These are phyloP conservation scores for Malassezia dermatis DNA, from an alignment of 1,284 basidiomycete species.

Conservation along the genomic window DNA sequence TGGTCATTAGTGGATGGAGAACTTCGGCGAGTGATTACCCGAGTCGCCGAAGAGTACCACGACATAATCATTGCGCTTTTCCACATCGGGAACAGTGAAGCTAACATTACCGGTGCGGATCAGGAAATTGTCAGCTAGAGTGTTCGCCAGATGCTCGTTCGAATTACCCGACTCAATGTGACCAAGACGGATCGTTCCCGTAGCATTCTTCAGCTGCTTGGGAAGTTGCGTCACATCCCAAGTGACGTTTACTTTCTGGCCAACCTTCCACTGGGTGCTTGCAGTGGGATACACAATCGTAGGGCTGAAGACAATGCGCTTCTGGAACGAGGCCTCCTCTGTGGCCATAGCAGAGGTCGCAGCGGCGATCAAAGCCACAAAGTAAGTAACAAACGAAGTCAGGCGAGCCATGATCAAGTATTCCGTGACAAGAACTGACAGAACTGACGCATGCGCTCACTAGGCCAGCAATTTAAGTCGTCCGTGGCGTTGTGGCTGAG, in stretches of 20 bases:
- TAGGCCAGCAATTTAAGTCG: neutral
- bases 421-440: neutral
- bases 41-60: conserved; percentile 29
- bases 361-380: conserved; percentile 4
- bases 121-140: conserved; percentile 20
- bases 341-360: neutral
- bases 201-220: neutral
- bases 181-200: conserved; percentile 20
- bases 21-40: conserved; percentile 24
- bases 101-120: conserved; percentile 14
- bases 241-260: conserved; percentile 14
- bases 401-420: conserved; percentile 3
- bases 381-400: neutral
- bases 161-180: conserved; percentile 10
- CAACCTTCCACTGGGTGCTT: conserved; percentile 18
- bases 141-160: conserved; percentile 19
- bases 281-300: conserved; percentile 18
- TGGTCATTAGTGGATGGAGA: conserved; percentile 19
- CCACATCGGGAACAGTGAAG: conserved; percentile 19
- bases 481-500: neutral
- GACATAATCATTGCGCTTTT: conserved; percentile 22
- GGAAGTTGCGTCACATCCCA: conserved; percentile 20
- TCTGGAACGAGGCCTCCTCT: neutral
- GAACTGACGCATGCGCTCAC: neutral
- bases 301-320: conserved; percentile 23